Evolutionary conservation across 176 grass and related monocot genomes (phyloP).

Genomic region (Coix lacrymajobi): DNA sequence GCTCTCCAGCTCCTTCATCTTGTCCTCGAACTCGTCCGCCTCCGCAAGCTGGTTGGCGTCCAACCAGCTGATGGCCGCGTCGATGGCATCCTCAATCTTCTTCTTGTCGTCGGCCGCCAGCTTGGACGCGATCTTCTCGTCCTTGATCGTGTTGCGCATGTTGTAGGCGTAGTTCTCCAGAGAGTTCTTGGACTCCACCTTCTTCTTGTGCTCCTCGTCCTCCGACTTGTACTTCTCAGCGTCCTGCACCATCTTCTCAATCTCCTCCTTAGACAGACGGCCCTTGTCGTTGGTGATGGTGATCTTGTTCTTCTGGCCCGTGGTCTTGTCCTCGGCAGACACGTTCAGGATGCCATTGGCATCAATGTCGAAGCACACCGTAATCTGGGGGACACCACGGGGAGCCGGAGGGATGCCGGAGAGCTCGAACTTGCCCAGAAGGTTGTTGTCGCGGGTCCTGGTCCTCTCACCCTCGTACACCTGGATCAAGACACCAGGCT

Average conservation of each 20-base stretch:
- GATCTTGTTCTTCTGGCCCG: conserved; percentile 66
- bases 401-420: conserved; percentile 48
- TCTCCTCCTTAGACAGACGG: conserved; percentile 55
- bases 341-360: conserved; percentile 60
- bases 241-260: conserved; percentile 69
- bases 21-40: conserved; percentile 61
- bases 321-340: conserved; percentile 53
- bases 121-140: conserved; percentile 56
- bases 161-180: conserved; percentile 78
- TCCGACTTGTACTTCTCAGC: conserved; percentile 61
- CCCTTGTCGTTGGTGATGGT: conserved; percentile 70
- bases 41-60: conserved; percentile 52
- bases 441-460: conserved; percentile 63
- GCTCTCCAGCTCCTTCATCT: conserved; percentile 62
- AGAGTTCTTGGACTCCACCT: conserved; percentile 49
- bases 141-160: conserved; percentile 76
- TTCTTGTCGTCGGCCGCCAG: conserved; percentile 25
- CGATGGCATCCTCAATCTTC: conserved; percentile 60
- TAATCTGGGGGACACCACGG: conserved; percentile 52
- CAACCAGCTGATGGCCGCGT: conserved; percentile 49
- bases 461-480: conserved; percentile 63
- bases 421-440: conserved; percentile 52
- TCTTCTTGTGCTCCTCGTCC: conserved; percentile 69
- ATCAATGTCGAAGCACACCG: conserved; percentile 54
- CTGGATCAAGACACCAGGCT: conserved; percentile 54